These are phyloP conservation scores for Saksenaea oblongispora DNA, from an alignment of 371 early-diverging fungal genomes.

Conservation along the genomic window DNA sequence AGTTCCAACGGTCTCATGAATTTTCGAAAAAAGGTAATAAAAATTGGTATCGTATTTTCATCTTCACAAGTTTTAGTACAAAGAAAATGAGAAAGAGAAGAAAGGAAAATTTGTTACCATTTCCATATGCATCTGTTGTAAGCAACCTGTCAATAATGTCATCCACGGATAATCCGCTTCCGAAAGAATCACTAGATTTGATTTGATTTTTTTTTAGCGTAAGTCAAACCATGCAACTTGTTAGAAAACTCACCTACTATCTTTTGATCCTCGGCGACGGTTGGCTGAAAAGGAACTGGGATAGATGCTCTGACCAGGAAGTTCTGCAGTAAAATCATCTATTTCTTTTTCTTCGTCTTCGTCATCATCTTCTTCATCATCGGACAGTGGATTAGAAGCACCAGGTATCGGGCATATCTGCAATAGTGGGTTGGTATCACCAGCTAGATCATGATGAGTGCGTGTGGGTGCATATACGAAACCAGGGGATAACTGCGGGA, in stretches of 20 bases:
- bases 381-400: not conserved
- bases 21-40: conserved; percentile 56
- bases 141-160: conserved; percentile 41
- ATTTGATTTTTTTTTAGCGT: not conserved
- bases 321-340: not conserved
- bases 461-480: conserved; percentile 38
- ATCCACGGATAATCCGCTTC: conserved; percentile 38
- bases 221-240: not conserved
- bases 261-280: conserved; percentile 42
- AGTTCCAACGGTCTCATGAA: conserved; percentile 60
- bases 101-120: conserved; percentile 19
- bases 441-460: not conserved
- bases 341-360: not conserved
- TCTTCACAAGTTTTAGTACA: conserved; percentile 18
- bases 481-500: conserved; percentile 5
- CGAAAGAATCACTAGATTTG: conserved; percentile 34
- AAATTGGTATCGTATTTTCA: conserved; percentile 44
- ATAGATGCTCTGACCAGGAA: conserved; percentile 1
- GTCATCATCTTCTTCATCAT: not conserved
- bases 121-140: conserved; percentile 20
- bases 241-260: conserved; percentile 34
- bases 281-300: not conserved
- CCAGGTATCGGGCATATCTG: not conserved
- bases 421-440: not conserved
- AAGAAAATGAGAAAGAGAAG: no score